Percentiles rank a stretch among this genome's conserved stretches.
Conservation (phyloP, 805 yeast species). For the Debaryomyces castellii region DNA sequence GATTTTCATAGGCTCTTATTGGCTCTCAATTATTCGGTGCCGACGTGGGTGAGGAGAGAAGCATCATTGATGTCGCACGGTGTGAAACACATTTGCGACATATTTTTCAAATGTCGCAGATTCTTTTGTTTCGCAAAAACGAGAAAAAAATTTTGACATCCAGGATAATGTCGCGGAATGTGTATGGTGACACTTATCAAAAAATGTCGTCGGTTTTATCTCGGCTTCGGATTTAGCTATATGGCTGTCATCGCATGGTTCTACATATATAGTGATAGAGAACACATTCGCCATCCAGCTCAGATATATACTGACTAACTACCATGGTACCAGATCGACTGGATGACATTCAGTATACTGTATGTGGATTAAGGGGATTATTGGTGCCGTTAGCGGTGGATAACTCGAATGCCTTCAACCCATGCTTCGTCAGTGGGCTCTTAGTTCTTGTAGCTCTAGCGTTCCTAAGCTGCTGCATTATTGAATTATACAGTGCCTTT, state of each 20-base stretch:
- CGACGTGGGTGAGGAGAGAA: slow-evolving; percentile 2
- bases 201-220: not conserved
- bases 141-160: not conserved
- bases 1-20: slow-evolving; percentile 1
- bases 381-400: slow-evolving; percentile 15
- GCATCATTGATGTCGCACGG: not conserved
- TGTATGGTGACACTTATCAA: not conserved
- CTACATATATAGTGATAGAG: not conserved
- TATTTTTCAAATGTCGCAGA: not conserved
- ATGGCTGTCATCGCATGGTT: not conserved
- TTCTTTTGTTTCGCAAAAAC: not conserved
- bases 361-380: slow-evolving; percentile 8
- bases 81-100: not conserved
- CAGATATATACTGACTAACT: too few species aligned
- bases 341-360: not conserved
- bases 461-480: slow-evolving; percentile 4
- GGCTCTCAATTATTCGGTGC: slow-evolving; percentile 3
- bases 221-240: not conserved
- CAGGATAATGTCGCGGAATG: too few species aligned
- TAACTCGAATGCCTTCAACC: slow-evolving; percentile 30
- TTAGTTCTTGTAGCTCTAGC: slow-evolving; percentile 9
- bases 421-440: slow-evolving; percentile 25
- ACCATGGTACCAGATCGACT: not conserved
- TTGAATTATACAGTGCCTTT: not conserved
- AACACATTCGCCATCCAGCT: too few species aligned